Base-by-base conservation (phyloP, 208 protist species). In the Perkinsela sp. region DNA sequence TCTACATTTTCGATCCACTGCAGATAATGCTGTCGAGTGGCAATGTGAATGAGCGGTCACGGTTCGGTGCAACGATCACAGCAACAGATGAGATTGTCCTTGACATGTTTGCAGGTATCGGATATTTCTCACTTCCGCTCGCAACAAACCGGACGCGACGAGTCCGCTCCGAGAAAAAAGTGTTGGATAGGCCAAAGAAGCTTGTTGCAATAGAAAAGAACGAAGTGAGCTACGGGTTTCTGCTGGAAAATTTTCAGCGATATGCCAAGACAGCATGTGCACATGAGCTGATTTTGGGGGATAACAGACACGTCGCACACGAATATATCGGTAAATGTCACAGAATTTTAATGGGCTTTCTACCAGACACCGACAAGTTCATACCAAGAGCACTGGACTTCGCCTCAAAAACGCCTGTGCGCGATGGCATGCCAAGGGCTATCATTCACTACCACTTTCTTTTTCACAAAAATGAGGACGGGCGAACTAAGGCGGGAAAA, bases 101-200 rank as follows among this genome's bases (percentile, higher is more conserved):
- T 1, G 89, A 93, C 69, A 92, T 93, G 89, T 93, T 93, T 73
- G 76, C 79, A 15, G 89, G 89, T 1, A 91, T 93, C 48, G 89
- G 89, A 6, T 93, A 93, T 71, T 93, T 93, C 67, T 81, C 89
- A 16, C 66, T 93, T 22, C 89, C 89, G 0, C 70, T 92, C 15
- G 83, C 86, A 0, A 81, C 87, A 75, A 71, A 87, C 67, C 81
- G 85, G 0, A 32, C 67, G n/a, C 75, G 80, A 16, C 68, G 70
- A 2, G 74, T 74, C 6, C 71, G 40, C 22, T 6, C 40, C 13
- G 22, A 57, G 22, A 57, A 57, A 57, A 57, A 22, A 57, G 22
- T 22, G 6, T 22, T 22, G 13, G 22, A 6, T n/a, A 57, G 40
- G 40, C 40, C 40, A 57, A n/a, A 6, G 6, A n/a, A n/a, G 6